A percentile compares a stretch with the other conserved stretches of the same genome.
Conservation (phyloP, 2,329 filamentous ascomycete species). For the Penicillium sp. region DNA sequence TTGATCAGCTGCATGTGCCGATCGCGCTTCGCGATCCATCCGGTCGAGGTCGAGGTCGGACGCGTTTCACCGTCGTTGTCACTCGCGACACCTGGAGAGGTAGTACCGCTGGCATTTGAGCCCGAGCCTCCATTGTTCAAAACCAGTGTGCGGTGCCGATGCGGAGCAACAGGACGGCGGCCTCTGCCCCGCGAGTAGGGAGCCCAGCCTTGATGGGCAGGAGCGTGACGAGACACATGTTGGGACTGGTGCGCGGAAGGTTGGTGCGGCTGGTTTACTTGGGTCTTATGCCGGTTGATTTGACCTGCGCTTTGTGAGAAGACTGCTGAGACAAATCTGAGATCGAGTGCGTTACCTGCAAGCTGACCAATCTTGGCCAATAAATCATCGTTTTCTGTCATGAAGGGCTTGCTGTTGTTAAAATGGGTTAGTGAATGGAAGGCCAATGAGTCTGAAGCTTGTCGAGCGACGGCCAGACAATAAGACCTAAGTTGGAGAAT, state of each 20-base stretch:
- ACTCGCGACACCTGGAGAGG: slow-evolving; percentile 26
- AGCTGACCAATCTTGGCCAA: slow-evolving; percentile 57
- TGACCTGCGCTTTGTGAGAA: slow-evolving; percentile 54
- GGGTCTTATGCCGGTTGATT: slow-evolving; percentile 76
- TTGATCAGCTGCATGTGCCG: slow-evolving; percentile 83
- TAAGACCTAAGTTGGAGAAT: neutral
- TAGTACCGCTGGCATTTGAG: slow-evolving; percentile 20
- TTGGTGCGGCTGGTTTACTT: slow-evolving; percentile 33
- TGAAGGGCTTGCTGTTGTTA: slow-evolving; percentile 31
- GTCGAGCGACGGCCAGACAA: neutral
- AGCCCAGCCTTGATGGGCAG: slow-evolving; percentile 40
- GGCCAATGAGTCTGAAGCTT: neutral
- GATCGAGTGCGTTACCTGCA: slow-evolving; percentile 54
- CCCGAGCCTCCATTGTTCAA: slow-evolving; percentile 51
- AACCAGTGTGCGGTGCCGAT: slow-evolving; percentile 63
- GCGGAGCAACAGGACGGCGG: slow-evolving; percentile 35
- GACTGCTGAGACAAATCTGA: slow-evolving; percentile 24
- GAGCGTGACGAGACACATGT: slow-evolving; percentile 30
- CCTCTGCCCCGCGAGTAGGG: slow-evolving; percentile 46
- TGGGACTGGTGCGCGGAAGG: slow-evolving; percentile 24
- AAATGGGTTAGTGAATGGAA: slow-evolving; percentile 8
- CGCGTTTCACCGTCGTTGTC: slow-evolving; percentile 31
- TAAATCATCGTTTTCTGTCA: slow-evolving; percentile 57
- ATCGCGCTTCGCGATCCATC: slow-evolving; percentile 71
- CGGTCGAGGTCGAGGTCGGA: slow-evolving; percentile 32